These are phyloP conservation scores for Tolypocladium pustulatum DNA, from an alignment of 2,329 filamentous ascomycete species.

Conservation along the genomic window DNA sequence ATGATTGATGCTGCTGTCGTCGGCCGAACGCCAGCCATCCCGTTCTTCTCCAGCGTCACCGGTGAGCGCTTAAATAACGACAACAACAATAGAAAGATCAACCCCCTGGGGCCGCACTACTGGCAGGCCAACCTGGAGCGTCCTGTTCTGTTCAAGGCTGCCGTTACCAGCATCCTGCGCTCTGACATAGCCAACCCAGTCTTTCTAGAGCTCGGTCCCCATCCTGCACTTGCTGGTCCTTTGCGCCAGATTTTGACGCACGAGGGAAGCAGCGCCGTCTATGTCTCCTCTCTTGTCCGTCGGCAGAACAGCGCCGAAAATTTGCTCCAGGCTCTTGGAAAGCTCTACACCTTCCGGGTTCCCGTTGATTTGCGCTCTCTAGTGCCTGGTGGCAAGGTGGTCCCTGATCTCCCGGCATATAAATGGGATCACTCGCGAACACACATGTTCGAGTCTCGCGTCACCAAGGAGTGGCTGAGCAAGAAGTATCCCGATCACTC, in stretches of 20 bases:
- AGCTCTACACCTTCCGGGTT: conserved; percentile 2
- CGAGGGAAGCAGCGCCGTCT: background rate
- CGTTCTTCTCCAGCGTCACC: conserved; percentile 2
- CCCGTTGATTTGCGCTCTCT: conserved; percentile 2
- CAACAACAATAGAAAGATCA: no score
- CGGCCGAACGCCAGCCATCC: background rate
- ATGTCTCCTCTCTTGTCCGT: conserved; percentile 4
- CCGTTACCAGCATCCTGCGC: background rate
- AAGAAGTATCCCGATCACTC: background rate
- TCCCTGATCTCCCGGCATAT: conserved; percentile 7
- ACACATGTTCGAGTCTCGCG: conserved; percentile 7
- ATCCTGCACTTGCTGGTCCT: conserved; percentile 9
- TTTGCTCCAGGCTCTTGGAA: conserved; percentile 4
- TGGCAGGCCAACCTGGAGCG: conserved; percentile 5
- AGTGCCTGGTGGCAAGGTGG: background rate
- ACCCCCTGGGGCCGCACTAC: background rate
- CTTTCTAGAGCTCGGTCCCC: conserved; percentile 12
- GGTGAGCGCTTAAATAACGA: background rate
- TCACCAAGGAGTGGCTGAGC: conserved; percentile 2
- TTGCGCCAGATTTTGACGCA: conserved; percentile 6
- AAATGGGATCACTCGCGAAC: conserved; percentile 5
- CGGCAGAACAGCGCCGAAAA: background rate
- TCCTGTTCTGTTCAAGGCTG: conserved; percentile 3
- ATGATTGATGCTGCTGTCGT: background rate
- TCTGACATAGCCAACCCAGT: background rate